A percentile compares a stretch with the other conserved stretches of the same genome.
phyloP scores from a whole-genome alignment of 139 green algal genomes.

The Yamagishiella unicocca region DNA sequence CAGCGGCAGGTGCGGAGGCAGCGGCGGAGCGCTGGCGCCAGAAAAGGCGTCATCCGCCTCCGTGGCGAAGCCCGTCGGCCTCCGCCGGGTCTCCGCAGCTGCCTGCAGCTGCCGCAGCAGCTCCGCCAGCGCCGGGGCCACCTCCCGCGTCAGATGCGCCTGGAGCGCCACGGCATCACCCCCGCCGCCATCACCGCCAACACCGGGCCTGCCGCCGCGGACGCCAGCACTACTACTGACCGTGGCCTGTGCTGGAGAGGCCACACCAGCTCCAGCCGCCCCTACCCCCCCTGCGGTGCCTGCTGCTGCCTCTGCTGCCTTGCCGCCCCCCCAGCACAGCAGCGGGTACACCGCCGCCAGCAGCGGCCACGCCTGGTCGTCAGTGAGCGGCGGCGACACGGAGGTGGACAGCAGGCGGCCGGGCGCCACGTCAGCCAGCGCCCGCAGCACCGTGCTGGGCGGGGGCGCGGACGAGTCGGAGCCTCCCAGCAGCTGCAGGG shows the following conservation, averaged over 20 bases:
- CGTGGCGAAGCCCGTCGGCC: background rate
- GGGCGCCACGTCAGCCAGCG: background rate
- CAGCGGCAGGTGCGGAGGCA: background rate
- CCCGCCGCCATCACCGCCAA: no score
- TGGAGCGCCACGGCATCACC: background rate
- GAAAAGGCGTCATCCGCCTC: background rate
- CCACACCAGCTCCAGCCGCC: no score
- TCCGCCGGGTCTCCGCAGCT: background rate
- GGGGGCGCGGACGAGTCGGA: background rate
- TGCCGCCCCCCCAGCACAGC: background rate
- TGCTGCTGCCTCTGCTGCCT: background rate
- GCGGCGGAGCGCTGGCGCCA: background rate
- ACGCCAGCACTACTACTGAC: no score
- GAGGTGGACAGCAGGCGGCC: background rate
- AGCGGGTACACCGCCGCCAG: constrained; percentile 2
- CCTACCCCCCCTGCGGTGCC: background rate
- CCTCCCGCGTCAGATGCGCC: background rate
- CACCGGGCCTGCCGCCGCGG: background rate
- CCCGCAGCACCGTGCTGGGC: background rate
- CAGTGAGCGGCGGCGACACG: constrained; percentile 1
- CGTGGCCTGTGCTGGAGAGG: no score
- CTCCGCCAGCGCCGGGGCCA: background rate
- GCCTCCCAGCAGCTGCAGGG: background rate
- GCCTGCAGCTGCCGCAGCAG: background rate
- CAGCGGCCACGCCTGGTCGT: constrained; percentile 9